phyloP scores from a whole-genome alignment of 768 basidiomycete genomes.

The Boletus sp. region DNA sequence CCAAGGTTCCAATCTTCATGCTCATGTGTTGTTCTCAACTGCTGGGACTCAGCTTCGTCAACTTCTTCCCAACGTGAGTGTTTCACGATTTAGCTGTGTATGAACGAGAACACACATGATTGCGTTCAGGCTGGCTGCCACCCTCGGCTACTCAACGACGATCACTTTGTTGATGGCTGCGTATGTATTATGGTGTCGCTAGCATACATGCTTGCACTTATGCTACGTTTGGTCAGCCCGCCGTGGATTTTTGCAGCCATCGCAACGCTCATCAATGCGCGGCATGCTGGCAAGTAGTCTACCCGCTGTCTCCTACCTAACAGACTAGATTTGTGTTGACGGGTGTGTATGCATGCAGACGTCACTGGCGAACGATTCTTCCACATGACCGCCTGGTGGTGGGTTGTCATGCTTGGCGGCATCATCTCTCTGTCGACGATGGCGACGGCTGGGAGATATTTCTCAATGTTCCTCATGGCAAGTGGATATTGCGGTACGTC shows the following conservation, averaged over 20 bases:
- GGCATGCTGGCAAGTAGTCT: constrained; percentile 45
- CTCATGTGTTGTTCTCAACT: constrained; percentile 53
- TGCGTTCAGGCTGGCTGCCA: constrained; percentile 49
- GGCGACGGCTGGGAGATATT: constrained; percentile 50
- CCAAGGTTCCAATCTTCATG: constrained; percentile 52
- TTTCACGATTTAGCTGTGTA: background rate
- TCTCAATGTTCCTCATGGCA: constrained; percentile 64
- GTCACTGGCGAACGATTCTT: constrained; percentile 64
- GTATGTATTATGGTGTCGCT: constrained; percentile 34
- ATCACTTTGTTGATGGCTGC: constrained; percentile 59
- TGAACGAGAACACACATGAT: background rate
- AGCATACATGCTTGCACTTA: background rate
- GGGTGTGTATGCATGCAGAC: constrained; percentile 33
- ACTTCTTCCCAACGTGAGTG: constrained; percentile 55
- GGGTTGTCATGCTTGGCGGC: constrained; percentile 60
- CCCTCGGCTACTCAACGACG: constrained; percentile 61
- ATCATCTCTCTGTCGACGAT: constrained; percentile 56
- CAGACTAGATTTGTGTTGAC: background rate
- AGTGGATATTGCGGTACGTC: constrained; percentile 43
- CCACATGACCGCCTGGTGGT: constrained; percentile 56
- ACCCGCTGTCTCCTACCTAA: background rate
- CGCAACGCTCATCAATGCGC: constrained; percentile 46
- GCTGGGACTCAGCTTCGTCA: constrained; percentile 57
- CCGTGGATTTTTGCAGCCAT: constrained; percentile 61
- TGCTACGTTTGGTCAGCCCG: constrained; percentile 39